These are phyloP conservation scores for Ceratobasidium sp. DNA, from an alignment of 1,284 basidiomycete species.

Conservation along the genomic window DNA sequence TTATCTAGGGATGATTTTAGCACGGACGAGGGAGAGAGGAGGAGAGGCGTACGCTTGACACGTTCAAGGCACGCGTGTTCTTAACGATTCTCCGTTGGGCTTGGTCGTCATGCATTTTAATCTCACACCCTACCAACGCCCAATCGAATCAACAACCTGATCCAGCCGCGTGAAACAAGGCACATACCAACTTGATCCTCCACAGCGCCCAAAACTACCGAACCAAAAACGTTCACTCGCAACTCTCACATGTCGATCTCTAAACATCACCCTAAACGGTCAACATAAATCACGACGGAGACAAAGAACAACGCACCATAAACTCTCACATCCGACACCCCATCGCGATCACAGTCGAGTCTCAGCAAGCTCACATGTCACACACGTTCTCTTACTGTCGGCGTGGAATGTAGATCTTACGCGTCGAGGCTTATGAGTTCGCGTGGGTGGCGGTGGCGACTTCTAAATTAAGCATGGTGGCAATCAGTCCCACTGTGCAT, in stretches of 20 bases:
- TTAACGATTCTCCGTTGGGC: not conserved
- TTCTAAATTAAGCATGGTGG: not conserved
- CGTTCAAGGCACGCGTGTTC: not conserved
- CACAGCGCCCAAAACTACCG: not conserved
- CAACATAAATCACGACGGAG: not conserved
- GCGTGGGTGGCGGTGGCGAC: conserved; percentile 4
- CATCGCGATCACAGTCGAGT: not conserved
- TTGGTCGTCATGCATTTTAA: not conserved
- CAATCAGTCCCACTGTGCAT: not conserved
- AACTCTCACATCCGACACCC: not conserved
- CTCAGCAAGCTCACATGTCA: not conserved
- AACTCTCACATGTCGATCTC: not conserved
- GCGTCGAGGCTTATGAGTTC: conserved; percentile 3
- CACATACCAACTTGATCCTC: not conserved
- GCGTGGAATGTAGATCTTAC: not conserved
- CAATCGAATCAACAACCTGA: not conserved
- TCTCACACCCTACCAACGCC: not conserved
- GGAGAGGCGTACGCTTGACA: not conserved
- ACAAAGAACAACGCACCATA: conserved; percentile 10
- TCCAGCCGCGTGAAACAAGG: not conserved
- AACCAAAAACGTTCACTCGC: not conserved
- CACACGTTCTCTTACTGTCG: too few relatives aligned
- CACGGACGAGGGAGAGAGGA: not conserved
- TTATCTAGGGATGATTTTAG: not conserved
- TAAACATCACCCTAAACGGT: not conserved